Evolutionary conservation across 73 alveolate species (phyloP), one percentile per base, ranked within the genome.

Genomic region (Paramecium primaurelia): DNA sequence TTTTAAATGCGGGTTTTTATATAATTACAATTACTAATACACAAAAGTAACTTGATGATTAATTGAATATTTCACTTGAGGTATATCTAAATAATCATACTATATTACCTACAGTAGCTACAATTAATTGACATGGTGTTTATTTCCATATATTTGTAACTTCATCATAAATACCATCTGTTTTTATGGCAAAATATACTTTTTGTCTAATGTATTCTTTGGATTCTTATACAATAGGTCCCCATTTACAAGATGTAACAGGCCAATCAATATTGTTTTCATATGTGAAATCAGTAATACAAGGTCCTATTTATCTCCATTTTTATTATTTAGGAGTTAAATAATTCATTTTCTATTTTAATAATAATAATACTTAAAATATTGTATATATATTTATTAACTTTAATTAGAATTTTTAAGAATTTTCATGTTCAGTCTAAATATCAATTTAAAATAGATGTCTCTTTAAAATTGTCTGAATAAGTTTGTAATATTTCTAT

Each of bases 181-280:
- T 89, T 64, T 68, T 89, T 44, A 59, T 59, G 16, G 94, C 75
- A 58, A 89, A 89, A 89, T 89, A 89, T 45, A 89, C 91, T 71
- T 83, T 89, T 73, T 89, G 30, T 83, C 84, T 71, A 22, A 89
- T 42, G 18, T 71, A 89, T 89, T 89, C 77, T 73, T 77, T 71
- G 25, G 86, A 45, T 26, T 64, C 90, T 28, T 77, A 22, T 6
- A 89, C 75, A 1, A 89, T 71, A 8, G 94, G 90, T 4, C 94
- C 94, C 94, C 94, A 89, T 34, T 83, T 69, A 73, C 94, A 89
- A 30, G 94, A 42, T 6, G 94, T 89, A 4, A 77, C 80, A 16
- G 94, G 94, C 94, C 94, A 89, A 71, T 89, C 94, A 32, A 71
- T 71, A 34, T 45, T 71, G 51, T 89, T 89, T 36, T 89, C 94